Percentiles rank a stretch among this genome's conserved stretches.
These are phyloP conservation scores for Aspergillus pseudoglaucus DNA, from an alignment of 2,329 filamentous ascomycete species.

Conservation along the genomic window DNA sequence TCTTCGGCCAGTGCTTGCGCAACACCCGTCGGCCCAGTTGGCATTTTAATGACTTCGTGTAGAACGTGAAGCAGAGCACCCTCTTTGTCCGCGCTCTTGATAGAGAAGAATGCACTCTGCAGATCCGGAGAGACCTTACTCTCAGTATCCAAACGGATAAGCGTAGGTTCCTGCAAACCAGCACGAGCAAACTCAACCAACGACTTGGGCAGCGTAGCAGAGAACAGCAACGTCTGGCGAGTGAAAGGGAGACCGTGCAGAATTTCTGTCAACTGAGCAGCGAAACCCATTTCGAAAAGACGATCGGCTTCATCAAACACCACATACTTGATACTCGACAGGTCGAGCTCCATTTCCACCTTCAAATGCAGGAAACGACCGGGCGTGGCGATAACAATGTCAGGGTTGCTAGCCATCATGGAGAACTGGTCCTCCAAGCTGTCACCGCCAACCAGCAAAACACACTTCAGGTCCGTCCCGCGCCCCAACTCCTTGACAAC, in stretches of 20 bases:
- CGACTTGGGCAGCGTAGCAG: slow-evolving; percentile 86
- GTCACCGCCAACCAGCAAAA: slow-evolving; percentile 88
- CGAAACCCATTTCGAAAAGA: slow-evolving; percentile 98
- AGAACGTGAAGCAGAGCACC: slow-evolving; percentile 83
- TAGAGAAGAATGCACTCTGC: slow-evolving; percentile 88
- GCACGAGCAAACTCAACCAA: slow-evolving; percentile 93
- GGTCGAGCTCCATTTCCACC: slow-evolving; percentile 87
- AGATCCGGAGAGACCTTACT: slow-evolving; percentile 94
- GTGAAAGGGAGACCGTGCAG: slow-evolving; percentile 76
- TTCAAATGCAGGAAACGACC: slow-evolving; percentile 95
- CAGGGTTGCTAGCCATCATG: slow-evolving; percentile 87
- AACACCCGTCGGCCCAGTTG: slow-evolving; percentile 57
- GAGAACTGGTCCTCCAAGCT: slow-evolving; percentile 92
- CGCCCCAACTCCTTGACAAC: slow-evolving; percentile 91
- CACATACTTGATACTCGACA: slow-evolving; percentile 87
- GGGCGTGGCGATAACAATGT: slow-evolving; percentile 94
- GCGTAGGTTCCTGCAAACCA: slow-evolving; percentile 82
- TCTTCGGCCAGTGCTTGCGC: slow-evolving; percentile 33
- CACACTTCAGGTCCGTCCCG: slow-evolving; percentile 85
- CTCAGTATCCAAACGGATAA: slow-evolving; percentile 87
- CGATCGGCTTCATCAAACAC: slow-evolving; percentile 98
- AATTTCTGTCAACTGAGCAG: slow-evolving; percentile 87
- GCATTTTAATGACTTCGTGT: slow-evolving; percentile 88
- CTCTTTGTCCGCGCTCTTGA: slow-evolving; percentile 92
- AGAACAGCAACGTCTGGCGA: slow-evolving; percentile 89